Evolutionary conservation across 2,329 filamentous ascomycete genomes (phyloP).

Genomic region (Ustulina deusta): DNA sequence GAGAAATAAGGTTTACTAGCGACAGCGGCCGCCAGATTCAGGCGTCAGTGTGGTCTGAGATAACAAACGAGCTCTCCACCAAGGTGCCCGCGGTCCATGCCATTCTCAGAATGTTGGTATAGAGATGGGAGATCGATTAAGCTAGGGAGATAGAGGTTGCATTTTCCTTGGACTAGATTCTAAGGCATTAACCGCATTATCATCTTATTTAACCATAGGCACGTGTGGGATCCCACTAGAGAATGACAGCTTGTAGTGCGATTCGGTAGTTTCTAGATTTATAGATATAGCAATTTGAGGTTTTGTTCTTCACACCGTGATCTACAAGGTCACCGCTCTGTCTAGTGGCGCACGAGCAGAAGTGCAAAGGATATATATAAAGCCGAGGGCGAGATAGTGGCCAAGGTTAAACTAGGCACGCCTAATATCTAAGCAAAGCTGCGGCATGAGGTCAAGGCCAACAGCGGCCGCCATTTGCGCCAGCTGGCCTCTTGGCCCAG

Average conservation of each 20-base stretch:
- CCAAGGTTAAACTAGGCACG: slow-evolving; percentile 3
- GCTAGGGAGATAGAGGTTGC: background rate
- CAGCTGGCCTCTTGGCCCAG: slow-evolving; percentile 69
- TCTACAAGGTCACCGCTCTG: background rate
- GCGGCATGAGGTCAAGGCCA: slow-evolving; percentile 68
- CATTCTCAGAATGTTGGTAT: slow-evolving; percentile 9
- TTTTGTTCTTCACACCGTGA: background rate
- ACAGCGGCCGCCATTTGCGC: slow-evolving; percentile 76
- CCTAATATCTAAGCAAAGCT: slow-evolving; percentile 66
- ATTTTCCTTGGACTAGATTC: background rate
- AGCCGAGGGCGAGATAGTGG: background rate
- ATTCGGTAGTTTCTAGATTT: background rate
- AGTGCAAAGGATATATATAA: background rate
- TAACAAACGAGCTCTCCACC: slow-evolving; percentile 41
- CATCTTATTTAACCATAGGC: background rate
- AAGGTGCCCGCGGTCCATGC: slow-evolving; percentile 41
- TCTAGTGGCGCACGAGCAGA: background rate
- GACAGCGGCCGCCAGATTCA: slow-evolving; percentile 41
- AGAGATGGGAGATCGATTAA: background rate
- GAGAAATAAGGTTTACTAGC: slow-evolving; percentile 33
- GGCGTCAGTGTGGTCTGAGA: slow-evolving; percentile 44
- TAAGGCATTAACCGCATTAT: background rate
- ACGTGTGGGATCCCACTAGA: background rate
- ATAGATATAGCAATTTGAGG: background rate
- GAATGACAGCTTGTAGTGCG: background rate